A percentile compares a stretch with the other conserved stretches of the same genome.
Conservation (phyloP, 2,329 filamentous ascomycete genomes). For the Scedosporium boydii region DNA sequence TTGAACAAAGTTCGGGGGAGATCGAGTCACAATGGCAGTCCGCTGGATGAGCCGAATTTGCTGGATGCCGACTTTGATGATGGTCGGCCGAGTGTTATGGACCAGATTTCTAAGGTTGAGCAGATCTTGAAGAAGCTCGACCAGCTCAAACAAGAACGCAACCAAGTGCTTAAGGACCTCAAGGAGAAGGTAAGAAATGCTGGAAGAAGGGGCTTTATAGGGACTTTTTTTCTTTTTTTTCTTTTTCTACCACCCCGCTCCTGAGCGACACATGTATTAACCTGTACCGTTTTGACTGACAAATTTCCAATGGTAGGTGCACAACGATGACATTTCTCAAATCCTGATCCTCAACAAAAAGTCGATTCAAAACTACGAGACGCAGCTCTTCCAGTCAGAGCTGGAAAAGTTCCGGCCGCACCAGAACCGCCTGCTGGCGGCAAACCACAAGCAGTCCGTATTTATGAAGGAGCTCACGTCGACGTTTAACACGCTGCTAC, state of each 20-base stretch:
- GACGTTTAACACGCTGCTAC: conserved; percentile 76
- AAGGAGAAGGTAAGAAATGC: conserved; percentile 72
- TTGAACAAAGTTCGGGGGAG: conserved; percentile 69
- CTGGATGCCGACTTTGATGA: conserved; percentile 91
- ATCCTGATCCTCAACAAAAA: conserved; percentile 98
- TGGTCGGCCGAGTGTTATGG: conserved; percentile 66
- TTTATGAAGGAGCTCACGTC: conserved; percentile 91
- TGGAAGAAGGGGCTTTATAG: conserved; percentile 12
- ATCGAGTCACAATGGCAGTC: conserved; percentile 50
- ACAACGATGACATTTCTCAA: conserved; percentile 94
- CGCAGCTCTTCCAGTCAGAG: conserved; percentile 86
- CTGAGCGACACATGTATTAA: not conserved
- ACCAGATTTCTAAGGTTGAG: conserved; percentile 84
- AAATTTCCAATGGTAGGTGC: conserved; percentile 51
- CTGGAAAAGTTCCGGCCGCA: conserved; percentile 95
- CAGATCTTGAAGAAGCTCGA: conserved; percentile 86
- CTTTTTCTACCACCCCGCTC: not conserved
- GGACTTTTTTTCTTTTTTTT: not conserved
- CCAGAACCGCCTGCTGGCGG: conserved; percentile 82
- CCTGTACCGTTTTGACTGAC: not conserved
- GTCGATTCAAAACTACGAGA: conserved; percentile 83
- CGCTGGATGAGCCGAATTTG: conserved; percentile 62
- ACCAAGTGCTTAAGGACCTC: conserved; percentile 88
- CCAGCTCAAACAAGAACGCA: conserved; percentile 81
- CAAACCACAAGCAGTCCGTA: conserved; percentile 88